Base-by-base conservation (phyloP, 257 asterid genomes). In the Plantago major region DNA sequence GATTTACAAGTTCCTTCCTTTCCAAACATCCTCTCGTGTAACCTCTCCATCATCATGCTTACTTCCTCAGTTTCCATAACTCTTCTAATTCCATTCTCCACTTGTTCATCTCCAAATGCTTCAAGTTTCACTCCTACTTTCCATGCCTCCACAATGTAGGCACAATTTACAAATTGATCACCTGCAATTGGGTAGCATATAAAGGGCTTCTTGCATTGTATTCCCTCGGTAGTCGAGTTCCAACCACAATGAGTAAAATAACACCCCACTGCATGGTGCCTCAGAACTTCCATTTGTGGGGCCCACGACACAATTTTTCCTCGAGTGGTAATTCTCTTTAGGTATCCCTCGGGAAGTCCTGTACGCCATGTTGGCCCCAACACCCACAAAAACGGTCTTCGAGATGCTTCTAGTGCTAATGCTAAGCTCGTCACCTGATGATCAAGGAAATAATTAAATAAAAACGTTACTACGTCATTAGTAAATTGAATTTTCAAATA, bases 181-280 rank as follows among this genome's bases (percentile, higher is more conserved):
- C 95, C 95, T 0, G 95, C 95, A 11, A 84, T 72, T 1, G 97
- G 95, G 42, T 77, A 84, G 55, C 97, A 89, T 67, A 89, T 40
- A 10, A 89, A 62, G 0, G 78, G 77, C 30, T 78, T 84, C 77
- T 52, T 76, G 53, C 82, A 84, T 1, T 74, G 82, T 46, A 87
- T 73, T 4, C 92, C 88, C 65, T 89, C 97, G 46, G 79, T 4
- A 0, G 89, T 82, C 9, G 97, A 89, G 63, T 89, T 89, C 97
- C 97, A 87, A 1, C 97, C 97, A 56, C 97, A 87, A 10, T 87
- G 97, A 0, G 82, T 82, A 0, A 87, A 72, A 22, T 74, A 89
- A 61, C 84, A 87, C 4, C 95, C 82, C 38, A 87, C 88, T 0
- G 83, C 76, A 0, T 57, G 62, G 53, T 82, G 88, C 9, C 65